Evolutionary conservation across 2,329 filamentous ascomycete genomes (phyloP).

Genomic region (Apiospora kogelbergensis): DNA sequence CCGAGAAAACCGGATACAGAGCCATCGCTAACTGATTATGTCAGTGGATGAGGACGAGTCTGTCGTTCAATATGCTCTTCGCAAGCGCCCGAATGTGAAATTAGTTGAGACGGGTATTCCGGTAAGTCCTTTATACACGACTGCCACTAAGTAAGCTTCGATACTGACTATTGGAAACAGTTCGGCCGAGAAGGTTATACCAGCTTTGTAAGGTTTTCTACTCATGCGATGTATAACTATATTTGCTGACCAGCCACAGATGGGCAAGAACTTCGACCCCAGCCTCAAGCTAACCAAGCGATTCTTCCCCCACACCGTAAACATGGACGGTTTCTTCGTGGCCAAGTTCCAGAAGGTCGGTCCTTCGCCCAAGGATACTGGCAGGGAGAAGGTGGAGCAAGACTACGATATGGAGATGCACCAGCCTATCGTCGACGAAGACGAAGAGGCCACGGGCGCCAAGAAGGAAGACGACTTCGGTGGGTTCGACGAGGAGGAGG

Average conservation of each 20-base stretch:
- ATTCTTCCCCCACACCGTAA: conserved; percentile 89
- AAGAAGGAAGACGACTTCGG: conserved; percentile 60
- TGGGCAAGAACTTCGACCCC: conserved; percentile 84
- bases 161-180: not conserved
- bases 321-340: conserved; percentile 98
- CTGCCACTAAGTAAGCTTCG: not conserved
- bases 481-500: conserved; percentile 73
- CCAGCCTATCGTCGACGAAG: conserved; percentile 55
- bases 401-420: conserved; percentile 58
- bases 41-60: conserved; percentile 87
- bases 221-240: not conserved
- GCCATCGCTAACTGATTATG: conserved; percentile 32
- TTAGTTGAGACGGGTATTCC: conserved; percentile 87
- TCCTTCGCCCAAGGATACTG: conserved; percentile 61
- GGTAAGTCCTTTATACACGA: not conserved
- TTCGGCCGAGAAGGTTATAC: conserved; percentile 95
- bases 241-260: not conserved
- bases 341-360: conserved; percentile 95
- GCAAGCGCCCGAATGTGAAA: conserved; percentile 88
- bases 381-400: conserved; percentile 37
- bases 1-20: not conserved
- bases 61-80: conserved; percentile 90
- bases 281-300: conserved; percentile 79
- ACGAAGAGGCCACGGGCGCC: conserved; percentile 43
- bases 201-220: conserved; percentile 59